Percentiles rank a stretch among this genome's conserved stretches.
Evolutionary conservation across 768 basidiomycete genomes (phyloP).

Genomic region (Boletus sp.): DNA sequence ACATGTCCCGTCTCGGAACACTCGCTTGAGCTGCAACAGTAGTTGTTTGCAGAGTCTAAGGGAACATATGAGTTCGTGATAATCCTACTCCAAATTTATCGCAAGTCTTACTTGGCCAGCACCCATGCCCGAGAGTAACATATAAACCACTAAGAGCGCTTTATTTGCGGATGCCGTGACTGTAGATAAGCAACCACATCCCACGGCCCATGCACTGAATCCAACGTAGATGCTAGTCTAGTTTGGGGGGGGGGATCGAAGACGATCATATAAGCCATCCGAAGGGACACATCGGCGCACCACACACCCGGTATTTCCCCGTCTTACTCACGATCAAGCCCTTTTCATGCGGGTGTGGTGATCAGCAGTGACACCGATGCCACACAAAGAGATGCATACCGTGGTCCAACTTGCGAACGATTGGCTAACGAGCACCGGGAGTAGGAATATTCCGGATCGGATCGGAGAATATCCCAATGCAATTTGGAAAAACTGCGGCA

Average conservation of each 20-base stretch:
- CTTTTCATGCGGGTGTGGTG: conserved; percentile 24
- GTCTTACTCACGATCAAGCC: conserved; percentile 62
- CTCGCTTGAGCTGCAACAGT: conserved; percentile 73
- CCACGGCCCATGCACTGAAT: conserved; percentile 66
- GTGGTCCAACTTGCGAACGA: conserved; percentile 54
- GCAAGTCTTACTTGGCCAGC: conserved; percentile 49
- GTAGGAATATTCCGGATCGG: conserved; percentile 58
- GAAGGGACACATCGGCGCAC: neutral
- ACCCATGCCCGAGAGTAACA: conserved; percentile 57
- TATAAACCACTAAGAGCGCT: conserved; percentile 53
- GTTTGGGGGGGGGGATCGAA: neutral
- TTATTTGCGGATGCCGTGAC: conserved; percentile 47
- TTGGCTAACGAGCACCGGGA: conserved; percentile 67
- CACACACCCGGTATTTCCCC: conserved; percentile 54
- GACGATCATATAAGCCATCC: neutral
- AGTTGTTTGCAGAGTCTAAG: conserved; percentile 56
- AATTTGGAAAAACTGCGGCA: conserved; percentile 76
- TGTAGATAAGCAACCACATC: conserved; percentile 67
- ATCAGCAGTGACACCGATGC: neutral
- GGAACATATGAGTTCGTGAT: neutral
- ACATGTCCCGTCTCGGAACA: conserved; percentile 69
- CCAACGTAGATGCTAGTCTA: conserved; percentile 46
- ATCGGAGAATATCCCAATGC: conserved; percentile 65
- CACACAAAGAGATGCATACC: conserved; percentile 32
- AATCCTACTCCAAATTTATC: neutral